A percentile compares a stretch with the other conserved stretches of the same genome.
Evolutionary conservation across 2,329 filamentous ascomycete species (phyloP).

Genomic region (Xylariomycetidae sp.): DNA sequence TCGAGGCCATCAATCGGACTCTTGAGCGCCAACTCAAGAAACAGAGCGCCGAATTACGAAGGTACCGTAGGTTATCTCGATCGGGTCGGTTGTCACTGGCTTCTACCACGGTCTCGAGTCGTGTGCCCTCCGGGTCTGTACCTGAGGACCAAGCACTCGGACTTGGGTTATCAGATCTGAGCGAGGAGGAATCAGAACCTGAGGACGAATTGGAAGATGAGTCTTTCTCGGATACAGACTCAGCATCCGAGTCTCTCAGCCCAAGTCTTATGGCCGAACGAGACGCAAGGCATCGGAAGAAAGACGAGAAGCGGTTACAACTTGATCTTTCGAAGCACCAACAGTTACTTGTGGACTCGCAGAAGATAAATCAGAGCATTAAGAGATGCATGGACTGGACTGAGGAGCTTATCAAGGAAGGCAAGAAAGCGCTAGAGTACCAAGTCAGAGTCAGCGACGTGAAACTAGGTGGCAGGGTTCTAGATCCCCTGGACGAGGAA

Average conservation of each 20-base stretch:
- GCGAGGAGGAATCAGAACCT: slow-evolving; percentile 37
- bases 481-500: slow-evolving; percentile 57
- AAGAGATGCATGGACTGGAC: slow-evolving; percentile 87
- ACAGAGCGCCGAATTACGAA: slow-evolving; percentile 80
- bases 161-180: slow-evolving; percentile 46
- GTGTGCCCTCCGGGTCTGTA: slow-evolving; percentile 39
- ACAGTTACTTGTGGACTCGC: slow-evolving; percentile 80
- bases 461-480: slow-evolving; percentile 73
- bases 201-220: slow-evolving; percentile 48
- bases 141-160: slow-evolving; percentile 39
- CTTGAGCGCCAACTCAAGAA: slow-evolving; percentile 88
- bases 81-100: slow-evolving; percentile 67
- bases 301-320: slow-evolving; percentile 78
- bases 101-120: slow-evolving; percentile 39
- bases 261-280: slow-evolving; percentile 34
- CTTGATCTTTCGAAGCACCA: slow-evolving; percentile 85
- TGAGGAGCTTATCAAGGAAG: slow-evolving; percentile 85
- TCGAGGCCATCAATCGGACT: slow-evolving; percentile 91
- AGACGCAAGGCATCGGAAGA: slow-evolving; percentile 54
- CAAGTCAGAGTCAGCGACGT: slow-evolving; percentile 74
- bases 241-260: slow-evolving; percentile 34
- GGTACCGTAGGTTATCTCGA: slow-evolving; percentile 80
- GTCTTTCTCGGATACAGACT: slow-evolving; percentile 37
- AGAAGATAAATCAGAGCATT: slow-evolving; percentile 92
- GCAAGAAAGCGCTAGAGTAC: slow-evolving; percentile 81